Evolutionary conservation across 2,329 filamentous ascomycete species (phyloP).

Genomic region (Colletotrichum cuscutae): DNA sequence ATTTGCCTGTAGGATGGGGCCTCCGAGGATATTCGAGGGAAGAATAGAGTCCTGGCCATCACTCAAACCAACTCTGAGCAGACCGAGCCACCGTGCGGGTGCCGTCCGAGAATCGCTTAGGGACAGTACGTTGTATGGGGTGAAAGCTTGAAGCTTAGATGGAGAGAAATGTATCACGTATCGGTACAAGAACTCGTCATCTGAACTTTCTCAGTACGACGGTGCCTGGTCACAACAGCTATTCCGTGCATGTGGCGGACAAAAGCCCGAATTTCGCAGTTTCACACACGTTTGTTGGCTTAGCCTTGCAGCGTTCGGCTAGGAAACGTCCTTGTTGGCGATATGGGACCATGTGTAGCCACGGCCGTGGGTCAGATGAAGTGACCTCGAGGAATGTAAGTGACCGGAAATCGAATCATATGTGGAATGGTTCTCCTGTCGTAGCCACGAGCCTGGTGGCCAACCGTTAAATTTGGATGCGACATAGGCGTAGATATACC

Average conservation of each 20-base stretch:
- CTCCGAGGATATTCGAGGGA: not conserved
- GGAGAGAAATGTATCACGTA: slow-evolving; percentile 12
- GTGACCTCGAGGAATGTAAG: not conserved
- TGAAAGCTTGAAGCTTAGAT: slow-evolving; percentile 13
- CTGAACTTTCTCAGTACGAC: slow-evolving; percentile 12
- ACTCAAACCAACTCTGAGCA: slow-evolving; percentile 2
- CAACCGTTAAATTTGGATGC: not conserved
- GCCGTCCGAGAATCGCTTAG: slow-evolving; percentile 30
- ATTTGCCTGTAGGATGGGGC: not conserved
- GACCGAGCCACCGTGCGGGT: slow-evolving; percentile 9
- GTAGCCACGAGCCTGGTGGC: not conserved
- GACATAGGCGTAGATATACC: not conserved
- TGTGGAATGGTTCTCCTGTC: not conserved
- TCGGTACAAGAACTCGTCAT: slow-evolving; percentile 2
- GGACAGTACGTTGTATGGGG: slow-evolving; percentile 10
- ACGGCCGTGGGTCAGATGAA: not conserved
- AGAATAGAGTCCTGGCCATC: not conserved
- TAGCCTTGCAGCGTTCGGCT: not conserved
- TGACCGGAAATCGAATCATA: not conserved
- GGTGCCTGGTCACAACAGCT: not conserved
- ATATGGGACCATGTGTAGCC: not conserved
- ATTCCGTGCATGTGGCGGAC: slow-evolving; percentile 8
- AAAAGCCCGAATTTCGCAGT: slow-evolving; percentile 2
- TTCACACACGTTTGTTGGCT: slow-evolving; percentile 6
- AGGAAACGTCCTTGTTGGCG: not conserved